These are phyloP conservation scores for Wickerhamiella spandovensis DNA, from an alignment of 805 yeast species.

Conservation along the genomic window DNA sequence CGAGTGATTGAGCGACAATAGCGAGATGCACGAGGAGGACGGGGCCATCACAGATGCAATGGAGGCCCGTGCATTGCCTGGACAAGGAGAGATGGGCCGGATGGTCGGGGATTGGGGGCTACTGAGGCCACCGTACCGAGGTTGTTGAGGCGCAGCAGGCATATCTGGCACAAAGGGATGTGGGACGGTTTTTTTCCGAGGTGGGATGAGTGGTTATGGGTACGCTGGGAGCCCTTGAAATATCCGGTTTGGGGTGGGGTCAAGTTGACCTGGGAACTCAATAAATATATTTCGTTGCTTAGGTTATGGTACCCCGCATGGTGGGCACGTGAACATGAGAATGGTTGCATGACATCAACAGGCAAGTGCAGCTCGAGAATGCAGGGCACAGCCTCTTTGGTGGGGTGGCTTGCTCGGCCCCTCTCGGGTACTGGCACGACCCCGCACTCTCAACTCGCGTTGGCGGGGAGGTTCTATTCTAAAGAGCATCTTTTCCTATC, in stretches of 20 bases:
- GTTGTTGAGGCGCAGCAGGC: background rate
- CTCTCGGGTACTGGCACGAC: too few species aligned
- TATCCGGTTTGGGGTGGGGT: background rate
- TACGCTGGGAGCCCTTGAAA: background rate
- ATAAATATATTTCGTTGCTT: background rate
- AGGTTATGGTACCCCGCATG: background rate
- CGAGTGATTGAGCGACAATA: constrained; percentile 6
- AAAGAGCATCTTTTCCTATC: too few species aligned
- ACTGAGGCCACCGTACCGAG: background rate
- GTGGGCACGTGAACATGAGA: background rate
- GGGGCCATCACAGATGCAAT: constrained; percentile 5
- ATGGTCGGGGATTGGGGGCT: constrained; percentile 3
- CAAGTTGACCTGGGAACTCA: background rate
- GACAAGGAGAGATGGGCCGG: constrained; percentile 2
- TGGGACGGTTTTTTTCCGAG: background rate
- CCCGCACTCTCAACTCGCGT: too few species aligned
- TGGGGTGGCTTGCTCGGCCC: too few species aligned
- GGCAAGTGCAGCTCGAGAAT: background rate
- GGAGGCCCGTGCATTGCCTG: background rate
- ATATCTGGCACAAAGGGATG: background rate
- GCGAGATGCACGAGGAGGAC: constrained; percentile 10
- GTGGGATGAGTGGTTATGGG: background rate
- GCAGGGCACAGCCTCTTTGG: background rate
- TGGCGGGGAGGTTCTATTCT: too few species aligned
- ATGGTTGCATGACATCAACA: background rate